These are phyloP conservation scores for Calonectria pteridis DNA, from an alignment of 2,329 filamentous ascomycete species.

Conservation along the genomic window DNA sequence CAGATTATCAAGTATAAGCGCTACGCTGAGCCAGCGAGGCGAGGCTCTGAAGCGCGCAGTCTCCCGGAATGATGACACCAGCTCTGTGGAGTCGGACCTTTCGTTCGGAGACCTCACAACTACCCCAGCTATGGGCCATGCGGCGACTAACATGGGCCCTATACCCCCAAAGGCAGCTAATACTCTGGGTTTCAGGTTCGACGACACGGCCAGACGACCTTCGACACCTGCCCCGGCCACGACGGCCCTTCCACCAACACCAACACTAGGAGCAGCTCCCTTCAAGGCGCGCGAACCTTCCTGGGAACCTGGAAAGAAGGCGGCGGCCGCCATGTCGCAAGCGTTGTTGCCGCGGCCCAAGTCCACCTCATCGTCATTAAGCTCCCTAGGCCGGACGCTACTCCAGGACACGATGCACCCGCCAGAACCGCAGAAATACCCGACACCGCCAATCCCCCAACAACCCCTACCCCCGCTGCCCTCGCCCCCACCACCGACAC, in stretches of 20 bases:
- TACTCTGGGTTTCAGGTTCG: conserved; percentile 29
- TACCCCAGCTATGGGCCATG: background rate
- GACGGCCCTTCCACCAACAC: background rate
- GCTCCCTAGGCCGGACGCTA: conserved; percentile 38
- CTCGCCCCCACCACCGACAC: conserved; percentile 1
- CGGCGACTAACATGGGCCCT: conserved; percentile 7
- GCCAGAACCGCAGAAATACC: conserved; percentile 23
- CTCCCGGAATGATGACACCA: conserved; percentile 4
- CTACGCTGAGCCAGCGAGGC: background rate
- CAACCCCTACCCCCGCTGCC: background rate
- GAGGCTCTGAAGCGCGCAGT: background rate
- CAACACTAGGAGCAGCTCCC: background rate
- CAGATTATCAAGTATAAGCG: background rate
- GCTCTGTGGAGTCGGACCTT: conserved; percentile 30
- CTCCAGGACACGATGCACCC: conserved; percentile 38
- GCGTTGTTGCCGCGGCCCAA: conserved; percentile 4
- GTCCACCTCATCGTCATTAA: conserved; percentile 31
- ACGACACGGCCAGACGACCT: background rate
- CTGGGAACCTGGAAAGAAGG: background rate
- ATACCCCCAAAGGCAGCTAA: conserved; percentile 32
- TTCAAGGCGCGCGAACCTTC: background rate
- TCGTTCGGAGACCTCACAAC: conserved; percentile 31
- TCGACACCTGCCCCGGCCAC: background rate
- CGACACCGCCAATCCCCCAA: background rate
- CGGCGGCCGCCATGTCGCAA: background rate